Percentiles rank a stretch among this genome's conserved stretches.
Conservation (phyloP, 2,329 filamentous ascomycete species). For the Xylariaceae sp. region DNA sequence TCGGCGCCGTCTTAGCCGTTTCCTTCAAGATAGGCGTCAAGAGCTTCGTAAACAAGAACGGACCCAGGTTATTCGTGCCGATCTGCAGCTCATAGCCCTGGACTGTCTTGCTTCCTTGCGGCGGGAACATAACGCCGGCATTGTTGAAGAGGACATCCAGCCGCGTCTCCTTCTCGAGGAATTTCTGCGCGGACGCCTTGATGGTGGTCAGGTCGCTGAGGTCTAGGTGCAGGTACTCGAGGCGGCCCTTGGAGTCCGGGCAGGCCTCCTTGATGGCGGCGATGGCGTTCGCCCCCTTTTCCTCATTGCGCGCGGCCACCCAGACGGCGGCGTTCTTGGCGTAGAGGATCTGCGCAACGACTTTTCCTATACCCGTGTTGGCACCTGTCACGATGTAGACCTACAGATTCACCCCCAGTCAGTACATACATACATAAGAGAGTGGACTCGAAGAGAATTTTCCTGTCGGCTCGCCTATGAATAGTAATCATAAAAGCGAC, state of each 20-base stretch:
- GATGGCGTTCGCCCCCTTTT: constrained; percentile 23
- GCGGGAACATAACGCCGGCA: constrained; percentile 37
- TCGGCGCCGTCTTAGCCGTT: constrained; percentile 24
- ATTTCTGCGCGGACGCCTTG: constrained; percentile 19
- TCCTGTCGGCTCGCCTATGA: too few relatives aligned
- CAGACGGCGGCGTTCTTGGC: constrained; percentile 26
- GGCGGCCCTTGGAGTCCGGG: constrained; percentile 21
- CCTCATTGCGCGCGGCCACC: constrained; percentile 21
- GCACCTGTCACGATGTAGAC: constrained; percentile 27
- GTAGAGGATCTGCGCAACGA: constrained; percentile 22
- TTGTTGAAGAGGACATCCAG: constrained; percentile 39
- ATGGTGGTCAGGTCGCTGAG: constrained; percentile 24
- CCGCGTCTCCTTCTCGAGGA: constrained; percentile 25
- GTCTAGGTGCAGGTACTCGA: constrained; percentile 24
- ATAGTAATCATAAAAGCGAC: too few relatives aligned
- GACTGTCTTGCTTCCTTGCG: constrained; percentile 33
- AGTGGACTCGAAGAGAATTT: too few relatives aligned
- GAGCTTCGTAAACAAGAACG: constrained; percentile 30
- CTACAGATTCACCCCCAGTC: neutral
- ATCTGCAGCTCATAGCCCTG: constrained; percentile 33
- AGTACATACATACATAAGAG: too few relatives aligned
- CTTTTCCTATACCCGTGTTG: constrained; percentile 26
- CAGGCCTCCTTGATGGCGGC: constrained; percentile 21
- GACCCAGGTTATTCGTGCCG: constrained; percentile 29
- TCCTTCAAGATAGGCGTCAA: constrained; percentile 25